Evolutionary conservation across 2,329 filamentous ascomycete genomes (phyloP).

Genomic region (Tolypocladium sp.): DNA sequence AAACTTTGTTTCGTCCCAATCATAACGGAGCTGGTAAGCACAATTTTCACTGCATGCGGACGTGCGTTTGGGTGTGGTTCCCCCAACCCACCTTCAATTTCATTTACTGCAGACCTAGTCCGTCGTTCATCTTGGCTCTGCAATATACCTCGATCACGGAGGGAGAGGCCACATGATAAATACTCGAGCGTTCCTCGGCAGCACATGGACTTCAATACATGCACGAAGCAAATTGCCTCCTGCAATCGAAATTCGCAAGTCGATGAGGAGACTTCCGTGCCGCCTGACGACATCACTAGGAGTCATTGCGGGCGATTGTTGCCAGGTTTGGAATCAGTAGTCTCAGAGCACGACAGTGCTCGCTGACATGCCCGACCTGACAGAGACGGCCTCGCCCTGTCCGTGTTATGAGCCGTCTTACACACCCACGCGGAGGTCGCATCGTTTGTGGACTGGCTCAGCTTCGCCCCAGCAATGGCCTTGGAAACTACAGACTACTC

Average conservation of each 20-base stretch:
- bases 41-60: neutral
- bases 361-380: neutral
- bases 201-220: neutral
- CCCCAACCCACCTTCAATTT: neutral
- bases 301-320: neutral
- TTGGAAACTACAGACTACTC: neutral
- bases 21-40: neutral
- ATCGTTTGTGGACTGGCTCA: neutral
- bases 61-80: neutral
- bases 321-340: neutral
- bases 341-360: neutral
- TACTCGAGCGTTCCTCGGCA: neutral
- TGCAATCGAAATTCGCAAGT: neutral
- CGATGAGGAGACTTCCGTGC: neutral
- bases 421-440: neutral
- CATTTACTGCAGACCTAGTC: neutral
- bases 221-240: neutral
- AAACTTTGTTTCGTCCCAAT: neutral
- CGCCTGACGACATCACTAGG: neutral
- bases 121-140: neutral
- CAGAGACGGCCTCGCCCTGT: neutral
- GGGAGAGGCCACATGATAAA: neutral
- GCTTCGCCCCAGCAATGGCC: neutral
- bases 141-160: neutral
- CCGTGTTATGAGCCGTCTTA: neutral